Percentiles rank a stretch among this genome's conserved stretches.
These are phyloP conservation scores for Chaetothyriales sp. DNA, from an alignment of 2,329 filamentous ascomycete species.

Conservation along the genomic window DNA sequence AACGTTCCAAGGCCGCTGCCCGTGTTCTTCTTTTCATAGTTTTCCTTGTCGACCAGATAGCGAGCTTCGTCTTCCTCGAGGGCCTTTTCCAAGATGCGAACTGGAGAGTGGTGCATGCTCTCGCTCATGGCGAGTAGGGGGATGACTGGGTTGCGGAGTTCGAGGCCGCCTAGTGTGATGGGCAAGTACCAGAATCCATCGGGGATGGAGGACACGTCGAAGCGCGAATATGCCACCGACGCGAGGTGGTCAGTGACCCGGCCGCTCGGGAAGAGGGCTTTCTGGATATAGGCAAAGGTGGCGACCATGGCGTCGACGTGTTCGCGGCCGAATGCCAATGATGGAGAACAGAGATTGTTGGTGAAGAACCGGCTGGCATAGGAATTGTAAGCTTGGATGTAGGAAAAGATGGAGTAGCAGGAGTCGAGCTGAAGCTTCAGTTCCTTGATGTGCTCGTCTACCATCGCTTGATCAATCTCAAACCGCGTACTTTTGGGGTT, in stretches of 20 bases:
- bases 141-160: conserved; percentile 39
- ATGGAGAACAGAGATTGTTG: conserved; percentile 44
- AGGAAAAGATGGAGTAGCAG: conserved; percentile 43
- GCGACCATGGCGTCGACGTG: conserved; percentile 44
- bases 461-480: conserved; percentile 45
- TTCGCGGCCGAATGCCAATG: conserved; percentile 40
- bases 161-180: conserved; percentile 37
- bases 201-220: conserved; percentile 35
- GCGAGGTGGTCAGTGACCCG: conserved; percentile 46
- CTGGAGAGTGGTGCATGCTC: conserved; percentile 26
- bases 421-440: conserved; percentile 44
- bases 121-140: conserved; percentile 34
- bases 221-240: conserved; percentile 38
- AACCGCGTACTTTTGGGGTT: conserved; percentile 41
- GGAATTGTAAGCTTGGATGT: conserved; percentile 48
- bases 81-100: conserved; percentile 22
- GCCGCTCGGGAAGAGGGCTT: conserved; percentile 32
- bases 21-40: not conserved
- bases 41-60: conserved; percentile 1
- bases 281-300: conserved; percentile 41
- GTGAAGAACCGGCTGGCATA: conserved; percentile 45
- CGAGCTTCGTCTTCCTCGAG: conserved; percentile 32
- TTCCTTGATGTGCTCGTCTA: conserved; percentile 47
- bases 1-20: not conserved
- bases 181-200: conserved; percentile 43